Base-by-base conservation (phyloP, 306 rosid genomes). In the Quercus agrifolia region DNA sequence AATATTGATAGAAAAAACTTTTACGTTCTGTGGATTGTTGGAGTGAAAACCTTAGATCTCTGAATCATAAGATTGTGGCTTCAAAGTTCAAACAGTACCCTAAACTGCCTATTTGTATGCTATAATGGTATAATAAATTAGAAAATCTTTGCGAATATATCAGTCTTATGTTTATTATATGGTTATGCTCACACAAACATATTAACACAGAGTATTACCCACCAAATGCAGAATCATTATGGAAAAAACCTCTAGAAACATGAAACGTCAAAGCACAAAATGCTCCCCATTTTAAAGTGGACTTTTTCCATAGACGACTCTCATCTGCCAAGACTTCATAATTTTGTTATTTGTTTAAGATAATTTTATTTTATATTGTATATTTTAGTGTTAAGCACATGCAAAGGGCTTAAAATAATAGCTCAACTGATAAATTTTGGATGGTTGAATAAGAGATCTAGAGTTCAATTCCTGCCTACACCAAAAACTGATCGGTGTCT, bases 381-480 rank as follows among this genome's bases (percentile, higher is more conserved):
- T 6, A 35, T 35, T 35, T 35, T 35, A 5, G 41, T 35, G 41
- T 35, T 5, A 35, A 5, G 41, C 8, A 33, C 1, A 33, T 33
- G 38, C 38, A 35, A 35, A 35, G 41, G 41, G 41, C 8, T 35
- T 35, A 35, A 35, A 35, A 35, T 35, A 35, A 35, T 35, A 35
- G 2, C 8, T 35, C 41, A 35, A 35, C 0, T 38, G 3, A 11
- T 38, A 38, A 38, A 38, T 2, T 38, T 11, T 38, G 0, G 46
- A 38, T 38, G 11, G 11, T 2, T 38, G 11, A 6, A 38, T 38
- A 38, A 7, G 2, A 38, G 11, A 38, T 38, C 11, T 38, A 7
- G 1, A 2, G 0, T 38, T 38, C 10, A 38, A 38, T 38, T 8
- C 11, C 0, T 0, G 2, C 11, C 2, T 38, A 38, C 0, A 38